A percentile compares a stretch with the other conserved stretches of the same genome.
Evolutionary conservation across 2,329 filamentous ascomycete species (phyloP).

Genomic region (Nakataea oryzae): DNA sequence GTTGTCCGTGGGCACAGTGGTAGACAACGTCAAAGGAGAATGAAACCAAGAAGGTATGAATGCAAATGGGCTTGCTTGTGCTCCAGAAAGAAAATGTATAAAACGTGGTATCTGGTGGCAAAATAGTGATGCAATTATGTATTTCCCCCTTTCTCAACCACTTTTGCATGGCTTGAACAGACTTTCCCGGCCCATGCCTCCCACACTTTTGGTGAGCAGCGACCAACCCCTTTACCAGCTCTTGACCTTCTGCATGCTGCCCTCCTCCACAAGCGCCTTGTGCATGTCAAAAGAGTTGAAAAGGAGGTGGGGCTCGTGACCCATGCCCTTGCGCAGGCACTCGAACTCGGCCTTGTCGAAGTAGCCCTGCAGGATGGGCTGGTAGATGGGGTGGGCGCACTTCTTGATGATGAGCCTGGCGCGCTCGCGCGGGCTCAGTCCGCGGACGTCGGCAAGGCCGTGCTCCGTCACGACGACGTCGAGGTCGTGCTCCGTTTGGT

Average conservation of each 20-base stretch:
- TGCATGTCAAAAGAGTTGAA: constrained; percentile 88
- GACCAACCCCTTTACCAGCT: constrained; percentile 11
- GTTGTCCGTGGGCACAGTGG: no score
- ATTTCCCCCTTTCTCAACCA: background rate
- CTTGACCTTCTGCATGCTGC: constrained; percentile 74
- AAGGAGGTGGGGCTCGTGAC: constrained; percentile 79
- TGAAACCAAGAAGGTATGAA: background rate
- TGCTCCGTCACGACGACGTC: constrained; percentile 72
- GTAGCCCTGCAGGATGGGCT: constrained; percentile 72
- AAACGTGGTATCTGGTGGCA: background rate
- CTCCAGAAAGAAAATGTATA: background rate
- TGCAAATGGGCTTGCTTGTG: background rate
- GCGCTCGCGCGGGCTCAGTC: constrained; percentile 67
- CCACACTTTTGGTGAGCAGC: no score
- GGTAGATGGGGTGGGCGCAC: constrained; percentile 78
- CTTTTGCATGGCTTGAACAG: background rate
- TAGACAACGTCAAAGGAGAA: background rate
- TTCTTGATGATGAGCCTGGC: constrained; percentile 79
- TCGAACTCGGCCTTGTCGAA: constrained; percentile 79
- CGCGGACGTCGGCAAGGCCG: constrained; percentile 77
- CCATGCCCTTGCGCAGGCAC: constrained; percentile 77
- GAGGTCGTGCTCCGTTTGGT: constrained; percentile 88
- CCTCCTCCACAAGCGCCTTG: constrained; percentile 68
- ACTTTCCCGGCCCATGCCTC: background rate
- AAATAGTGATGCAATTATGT: background rate